Evolutionary conservation across 345 rosid species (phyloP), one percentile per base, ranked within the genome.

Genomic region (Euphorbia lathyris): DNA sequence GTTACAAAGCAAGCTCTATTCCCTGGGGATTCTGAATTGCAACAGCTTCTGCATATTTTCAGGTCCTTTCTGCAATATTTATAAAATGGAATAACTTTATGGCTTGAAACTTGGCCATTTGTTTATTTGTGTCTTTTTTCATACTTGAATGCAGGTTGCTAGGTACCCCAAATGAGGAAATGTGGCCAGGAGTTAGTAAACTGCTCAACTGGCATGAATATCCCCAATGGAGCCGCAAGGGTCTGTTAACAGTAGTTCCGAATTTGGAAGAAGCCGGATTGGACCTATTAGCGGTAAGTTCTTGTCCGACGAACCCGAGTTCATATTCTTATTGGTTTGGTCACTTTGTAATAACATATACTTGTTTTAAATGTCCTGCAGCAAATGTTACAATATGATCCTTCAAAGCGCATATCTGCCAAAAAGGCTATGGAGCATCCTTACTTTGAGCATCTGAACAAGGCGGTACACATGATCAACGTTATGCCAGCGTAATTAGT

Each of bases 381-480:
- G 98, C 84, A 90, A 86, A 88, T 95, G 97, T 80, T 95, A 90
- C 86, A 83, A 63, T 92, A 92, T 58, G 96, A 91, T 48, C 99
- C 97, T 43, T 84, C 87, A 0, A 88, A 80, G 79, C 86, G 97
- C 30, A 90, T 95, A 74, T 92, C 97, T 27, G 99, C 93, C 13
- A 92, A 92, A 85, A 90, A 83, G 71, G 97, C 99, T 27, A 87
- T 92, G 97, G 96, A 90, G 55, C 99, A 95, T 77, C 97, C 97
- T 58, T 94, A 88, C 86, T 92, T 92, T 9, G 85, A 84, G 62
- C 96, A 90, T 70, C 74, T 95, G 23, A 71, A 87, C 65, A 95
- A 88, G 82, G 70, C 9, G 5, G 27, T 42, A 19, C 51, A 69
- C 40, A 2, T 8, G 14, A 3, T 12, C 58, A 1, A 0, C 7